phyloP scores from a whole-genome alignment of 352 stramenopile species.

The Phytophthora podocarpi region DNA sequence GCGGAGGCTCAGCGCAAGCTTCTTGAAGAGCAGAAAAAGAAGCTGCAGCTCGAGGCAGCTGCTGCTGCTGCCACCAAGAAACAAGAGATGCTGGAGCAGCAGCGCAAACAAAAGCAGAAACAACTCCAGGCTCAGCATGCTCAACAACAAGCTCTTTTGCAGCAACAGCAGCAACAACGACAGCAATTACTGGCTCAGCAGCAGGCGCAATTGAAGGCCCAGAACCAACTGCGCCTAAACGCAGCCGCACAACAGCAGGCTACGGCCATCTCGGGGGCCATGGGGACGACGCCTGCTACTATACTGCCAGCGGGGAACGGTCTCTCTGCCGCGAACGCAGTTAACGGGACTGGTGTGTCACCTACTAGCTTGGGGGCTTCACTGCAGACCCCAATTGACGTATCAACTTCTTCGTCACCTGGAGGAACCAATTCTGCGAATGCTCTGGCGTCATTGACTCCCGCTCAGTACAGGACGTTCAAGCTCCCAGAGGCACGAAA shows the following conservation, averaged over 20 bases:
- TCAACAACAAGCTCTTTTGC: slow-evolving; percentile 55
- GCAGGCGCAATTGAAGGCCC: slow-evolving; percentile 49
- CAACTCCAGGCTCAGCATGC: slow-evolving; percentile 60
- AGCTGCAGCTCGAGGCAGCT: slow-evolving; percentile 66
- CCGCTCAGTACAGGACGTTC: slow-evolving; percentile 78
- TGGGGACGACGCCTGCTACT: slow-evolving; percentile 1
- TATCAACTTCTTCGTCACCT: slow-evolving; percentile 40
- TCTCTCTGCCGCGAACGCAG: background rate
- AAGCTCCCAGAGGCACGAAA: slow-evolving; percentile 71
- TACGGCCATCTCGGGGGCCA: slow-evolving; percentile 7
- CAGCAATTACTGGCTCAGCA: slow-evolving; percentile 43
- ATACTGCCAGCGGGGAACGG: slow-evolving; percentile 17
- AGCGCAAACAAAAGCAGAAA: slow-evolving; percentile 64
- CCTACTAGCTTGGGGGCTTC: slow-evolving; percentile 37
- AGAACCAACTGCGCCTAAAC: slow-evolving; percentile 49
- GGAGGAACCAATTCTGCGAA: slow-evolving; percentile 18
- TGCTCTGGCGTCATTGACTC: slow-evolving; percentile 50
- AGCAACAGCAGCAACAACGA: slow-evolving; percentile 57
- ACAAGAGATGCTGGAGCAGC: slow-evolving; percentile 59
- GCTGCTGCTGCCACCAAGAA: slow-evolving; percentile 63
- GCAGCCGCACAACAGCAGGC: slow-evolving; percentile 24
- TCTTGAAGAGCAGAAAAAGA: slow-evolving; percentile 75
- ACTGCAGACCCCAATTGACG: slow-evolving; percentile 57
- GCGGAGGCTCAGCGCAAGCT: slow-evolving; percentile 66
- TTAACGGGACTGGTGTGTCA: slow-evolving; percentile 16